Conservation (phyloP, 495 filamentous ascomycete species). For the Stereocaulon alpinum region DNA sequence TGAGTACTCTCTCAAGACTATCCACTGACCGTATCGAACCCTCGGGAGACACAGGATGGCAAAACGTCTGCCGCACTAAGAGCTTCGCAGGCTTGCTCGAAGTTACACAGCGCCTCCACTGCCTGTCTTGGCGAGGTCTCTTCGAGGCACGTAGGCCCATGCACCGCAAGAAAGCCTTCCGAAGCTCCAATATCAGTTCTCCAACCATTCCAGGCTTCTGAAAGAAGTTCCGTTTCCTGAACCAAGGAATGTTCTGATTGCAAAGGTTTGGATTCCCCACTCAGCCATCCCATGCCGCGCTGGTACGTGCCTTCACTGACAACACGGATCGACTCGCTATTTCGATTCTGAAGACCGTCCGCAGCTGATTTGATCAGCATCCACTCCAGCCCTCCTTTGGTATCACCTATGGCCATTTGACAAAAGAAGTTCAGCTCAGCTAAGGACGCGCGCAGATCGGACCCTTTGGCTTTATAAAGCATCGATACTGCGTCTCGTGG, state of each 20-base stretch:
- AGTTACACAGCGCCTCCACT: neutral
- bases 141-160: neutral
- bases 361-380: slow-evolving; percentile 66
- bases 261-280: slow-evolving; percentile 38
- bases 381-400: slow-evolving; percentile 83
- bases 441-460: slow-evolving; percentile 73
- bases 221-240: slow-evolving; percentile 43
- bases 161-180: neutral
- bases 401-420: slow-evolving; percentile 87
- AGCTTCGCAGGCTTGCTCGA: slow-evolving; percentile 16
- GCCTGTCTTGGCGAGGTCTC: neutral
- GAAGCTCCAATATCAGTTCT: slow-evolving; percentile 25
- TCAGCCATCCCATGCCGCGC: slow-evolving; percentile 66
- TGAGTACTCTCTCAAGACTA: neutral
- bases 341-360: slow-evolving; percentile 53
- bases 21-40: neutral
- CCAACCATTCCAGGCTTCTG: slow-evolving; percentile 48
- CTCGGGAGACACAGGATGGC: slow-evolving; percentile 4
- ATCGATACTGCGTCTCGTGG: slow-evolving; percentile 51
- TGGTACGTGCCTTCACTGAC: slow-evolving; percentile 74
- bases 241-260: slow-evolving; percentile 14
- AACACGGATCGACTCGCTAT: slow-evolving; percentile 60
- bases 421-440: slow-evolving; percentile 92
- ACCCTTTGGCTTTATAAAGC: slow-evolving; percentile 55
- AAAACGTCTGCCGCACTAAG: slow-evolving; percentile 20